phyloP scores from a whole-genome alignment of 192 early-diverging fungal species.

The Cetraspora pellucida region DNA sequence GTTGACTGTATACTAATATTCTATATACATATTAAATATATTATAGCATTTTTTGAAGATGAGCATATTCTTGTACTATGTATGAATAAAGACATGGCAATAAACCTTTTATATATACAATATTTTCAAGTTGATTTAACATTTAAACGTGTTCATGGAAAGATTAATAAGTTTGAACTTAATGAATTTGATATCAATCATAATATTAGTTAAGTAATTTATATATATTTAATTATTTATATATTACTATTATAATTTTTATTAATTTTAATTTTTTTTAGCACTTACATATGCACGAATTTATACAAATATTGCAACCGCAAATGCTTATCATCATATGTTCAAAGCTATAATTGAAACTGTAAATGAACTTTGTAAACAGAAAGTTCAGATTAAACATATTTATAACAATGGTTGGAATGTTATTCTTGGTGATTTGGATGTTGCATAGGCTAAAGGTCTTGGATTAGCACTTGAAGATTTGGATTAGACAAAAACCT shows the following conservation, averaged over 20 bases:
- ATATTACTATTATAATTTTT: background rate
- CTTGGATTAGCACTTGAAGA: background rate
- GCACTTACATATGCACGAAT: background rate
- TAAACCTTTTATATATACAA: background rate
- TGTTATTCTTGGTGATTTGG: background rate
- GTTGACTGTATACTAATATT: too few species aligned
- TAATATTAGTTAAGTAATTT: background rate
- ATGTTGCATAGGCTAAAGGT: background rate
- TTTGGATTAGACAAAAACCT: background rate
- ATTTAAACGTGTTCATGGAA: background rate
- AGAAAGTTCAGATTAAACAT: background rate
- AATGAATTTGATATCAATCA: background rate
- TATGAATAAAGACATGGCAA: background rate
- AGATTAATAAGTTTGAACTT: slow-evolving; percentile 11
- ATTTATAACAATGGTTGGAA: slow-evolving; percentile 3
- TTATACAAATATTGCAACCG: slow-evolving; percentile 8
- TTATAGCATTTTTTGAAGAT: background rate
- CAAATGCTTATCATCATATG: background rate
- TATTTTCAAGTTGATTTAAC: background rate
- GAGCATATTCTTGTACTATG: background rate
- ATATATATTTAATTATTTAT: background rate
- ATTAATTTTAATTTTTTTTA: background rate
- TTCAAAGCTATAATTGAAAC: background rate
- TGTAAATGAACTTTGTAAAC: background rate
- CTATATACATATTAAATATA: slow-evolving; percentile 4